Base-by-base conservation (phyloP, 2,329 filamentous ascomycete species). In the Taxawa tesnikishii region DNA sequence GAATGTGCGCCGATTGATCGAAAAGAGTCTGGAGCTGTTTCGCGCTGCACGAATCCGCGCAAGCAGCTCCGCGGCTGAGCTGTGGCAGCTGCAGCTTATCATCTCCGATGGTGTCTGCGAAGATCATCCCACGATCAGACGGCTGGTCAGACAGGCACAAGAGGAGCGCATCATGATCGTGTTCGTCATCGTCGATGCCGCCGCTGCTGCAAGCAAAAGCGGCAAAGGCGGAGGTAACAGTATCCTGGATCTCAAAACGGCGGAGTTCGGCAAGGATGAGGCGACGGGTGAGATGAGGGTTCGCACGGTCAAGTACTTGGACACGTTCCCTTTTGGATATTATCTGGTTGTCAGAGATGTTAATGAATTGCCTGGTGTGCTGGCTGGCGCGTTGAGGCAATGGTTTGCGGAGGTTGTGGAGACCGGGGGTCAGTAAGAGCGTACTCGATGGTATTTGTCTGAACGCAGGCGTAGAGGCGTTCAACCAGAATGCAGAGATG, bases 161-260 rank as follows among this genome's bases (percentile, higher is more conserved):
- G 87, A 94, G 55, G 83, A 94, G 59, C 70, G 85, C 11, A 92
- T 99, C 51, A 94, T 98, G 83, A 77, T 96, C 41, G 88, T 98
- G 5, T 99, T 98, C 55, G 83, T 98, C 46, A 81, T 99, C 48
- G 84, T 98, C 50, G 90, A 98, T 62, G 67, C 73, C 27, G 40
- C 37, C 15, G 32, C 37, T 3, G 37, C 37, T 29, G 36, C 31
- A 9, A 32, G 17, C 36, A 42, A 55, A 54, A 43, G 37, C 9
- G 45, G 45, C 50, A 64, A 67, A 44, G 46, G 51, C 33, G 65
- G 66, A 41, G 63, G 66, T 43, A 43, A 51, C 34, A 81, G 76
- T 46, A 92, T 98, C 39, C 59, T 96, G 48, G 85, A 94, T 53
- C 67, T 96, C 47, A 84, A 85, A 54, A 79, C 85, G 56, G 88